Base-by-base conservation (phyloP, 345 rosid species). In the Syzygium aqueum region DNA sequence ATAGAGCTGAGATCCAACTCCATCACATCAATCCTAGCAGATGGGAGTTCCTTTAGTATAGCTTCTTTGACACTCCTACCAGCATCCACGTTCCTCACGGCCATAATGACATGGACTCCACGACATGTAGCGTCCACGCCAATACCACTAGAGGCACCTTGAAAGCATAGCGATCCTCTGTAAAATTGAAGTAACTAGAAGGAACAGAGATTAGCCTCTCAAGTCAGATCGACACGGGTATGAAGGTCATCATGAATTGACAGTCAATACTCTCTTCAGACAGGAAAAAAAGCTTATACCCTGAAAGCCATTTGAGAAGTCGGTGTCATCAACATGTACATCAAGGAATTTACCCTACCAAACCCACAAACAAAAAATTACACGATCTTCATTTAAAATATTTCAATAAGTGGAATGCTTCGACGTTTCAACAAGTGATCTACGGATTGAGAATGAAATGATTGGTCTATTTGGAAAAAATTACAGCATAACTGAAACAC, bases 121-220 rank as follows among this genome's bases (percentile, higher is more conserved):
- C 43, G 59, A n/a, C n/a, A n/a, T 3, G 93, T 40, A 3, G 91
- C 89, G 86, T 90, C 93, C 23, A 12, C 40, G 13, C 93, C 93
- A 53, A 92, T 87, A 28, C 93, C 93, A 87, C 91, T 92, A 3
- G 93, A 86, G 30, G 93, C 90, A 88, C 93, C 92, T 92, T 92
- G 87, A 59, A 85, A 73, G 46, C 73, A 87, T 19, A 46, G 10
- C 15, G 7, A 40, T 7, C 28, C 59, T 85, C 23, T 15, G 15
- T 51, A 51, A 52, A 43, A 84, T 84, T 67, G 46, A 33, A 33
- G 78, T 33, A 17, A 67, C 46, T 16, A 33, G 86, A 87, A 56
- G 67, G 43, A 67, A 17, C 8, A 54, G n/a, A 53, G 30, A 23
- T 10, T 14, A 53, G 49, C 16, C 27, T 82, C 30, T 11, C 53